Conservation (phyloP, 2,329 filamentous ascomycete species). For the Pezicula radicicola region DNA sequence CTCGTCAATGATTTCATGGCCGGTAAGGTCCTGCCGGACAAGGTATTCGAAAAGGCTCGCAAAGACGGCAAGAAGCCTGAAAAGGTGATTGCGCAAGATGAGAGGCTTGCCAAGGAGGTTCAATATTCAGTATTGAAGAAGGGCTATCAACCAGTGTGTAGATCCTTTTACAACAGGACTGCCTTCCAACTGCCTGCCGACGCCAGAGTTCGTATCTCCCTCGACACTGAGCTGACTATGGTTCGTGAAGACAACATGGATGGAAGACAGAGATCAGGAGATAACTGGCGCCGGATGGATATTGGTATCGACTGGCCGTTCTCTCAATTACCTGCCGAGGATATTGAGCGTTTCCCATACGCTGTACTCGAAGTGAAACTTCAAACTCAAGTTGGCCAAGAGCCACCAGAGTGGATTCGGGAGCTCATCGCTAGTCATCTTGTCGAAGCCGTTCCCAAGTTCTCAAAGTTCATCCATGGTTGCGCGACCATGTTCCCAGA, state of each 20-base stretch:
- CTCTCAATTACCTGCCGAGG: slow-evolving; percentile 77
- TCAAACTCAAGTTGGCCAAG: slow-evolving; percentile 92
- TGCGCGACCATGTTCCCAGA: slow-evolving; percentile 83
- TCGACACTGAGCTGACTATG: slow-evolving; percentile 96
- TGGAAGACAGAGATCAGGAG: slow-evolving; percentile 68
- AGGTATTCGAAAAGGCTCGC: slow-evolving; percentile 94
- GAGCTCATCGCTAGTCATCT: slow-evolving; percentile 91
- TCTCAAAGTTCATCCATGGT: slow-evolving; percentile 98
- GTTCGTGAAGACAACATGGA: slow-evolving; percentile 92
- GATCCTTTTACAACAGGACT: slow-evolving; percentile 97
- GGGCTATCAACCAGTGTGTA: slow-evolving; percentile 82
- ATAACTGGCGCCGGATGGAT: slow-evolving; percentile 96
- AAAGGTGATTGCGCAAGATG: slow-evolving; percentile 87
- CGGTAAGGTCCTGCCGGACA: slow-evolving; percentile 79
- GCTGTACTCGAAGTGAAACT: slow-evolving; percentile 96
- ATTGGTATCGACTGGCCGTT: slow-evolving; percentile 97
- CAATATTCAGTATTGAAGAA: slow-evolving; percentile 91
- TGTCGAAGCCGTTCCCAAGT: slow-evolving; percentile 98
- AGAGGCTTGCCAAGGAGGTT: slow-evolving; percentile 85
- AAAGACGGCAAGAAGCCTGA: slow-evolving; percentile 93
- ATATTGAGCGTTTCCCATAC: slow-evolving; percentile 91
- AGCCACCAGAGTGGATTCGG: slow-evolving; percentile 94
- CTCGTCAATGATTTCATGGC: slow-evolving; percentile 88
- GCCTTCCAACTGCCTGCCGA: slow-evolving; percentile 97
- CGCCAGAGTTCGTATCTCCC: slow-evolving; percentile 90